Percentiles rank a stretch among this genome's conserved stretches.
Evolutionary conservation across 129 eudicot genomes (phyloP).

Genomic region (Artemisia annua): DNA sequence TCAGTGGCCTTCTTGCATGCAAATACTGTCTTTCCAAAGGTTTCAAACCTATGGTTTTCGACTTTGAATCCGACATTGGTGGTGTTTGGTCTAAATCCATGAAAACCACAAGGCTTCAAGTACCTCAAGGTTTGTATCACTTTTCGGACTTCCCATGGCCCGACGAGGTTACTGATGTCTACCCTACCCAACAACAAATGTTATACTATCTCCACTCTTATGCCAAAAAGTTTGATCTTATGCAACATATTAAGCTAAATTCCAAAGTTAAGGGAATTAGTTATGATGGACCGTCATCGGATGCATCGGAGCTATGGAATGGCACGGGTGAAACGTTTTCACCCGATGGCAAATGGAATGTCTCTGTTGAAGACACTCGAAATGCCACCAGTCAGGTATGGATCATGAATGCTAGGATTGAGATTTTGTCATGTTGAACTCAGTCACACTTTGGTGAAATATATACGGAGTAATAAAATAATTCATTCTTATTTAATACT

Average conservation of each 20-base stretch:
- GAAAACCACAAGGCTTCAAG: conserved; percentile 56
- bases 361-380: conserved; percentile 44
- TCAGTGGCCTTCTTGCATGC: conserved; percentile 70
- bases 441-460: too few species aligned
- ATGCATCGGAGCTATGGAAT: conserved; percentile 47
- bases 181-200: conserved; percentile 45
- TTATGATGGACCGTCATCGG: conserved; percentile 44
- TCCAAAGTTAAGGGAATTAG: conserved; percentile 37
- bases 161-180: conserved; percentile 36
- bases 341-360: conserved; percentile 49
- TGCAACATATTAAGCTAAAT: conserved; percentile 42
- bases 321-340: conserved; percentile 50
- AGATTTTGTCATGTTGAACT: too few species aligned
- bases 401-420: too few species aligned
- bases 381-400: conserved; percentile 34
- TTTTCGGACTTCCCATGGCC: conserved; percentile 85
- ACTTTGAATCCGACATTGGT: conserved; percentile 42
- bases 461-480: not conserved
- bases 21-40: conserved; percentile 60
- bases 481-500: too few species aligned
- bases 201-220: conserved; percentile 53
- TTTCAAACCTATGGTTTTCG: conserved; percentile 58
- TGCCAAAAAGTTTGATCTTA: conserved; percentile 50
- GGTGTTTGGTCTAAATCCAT: conserved; percentile 67
- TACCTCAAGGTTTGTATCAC: conserved; percentile 40